Evolutionary conservation across 768 basidiomycete genomes (phyloP).

Genomic region (Clavaria fumosa): DNA sequence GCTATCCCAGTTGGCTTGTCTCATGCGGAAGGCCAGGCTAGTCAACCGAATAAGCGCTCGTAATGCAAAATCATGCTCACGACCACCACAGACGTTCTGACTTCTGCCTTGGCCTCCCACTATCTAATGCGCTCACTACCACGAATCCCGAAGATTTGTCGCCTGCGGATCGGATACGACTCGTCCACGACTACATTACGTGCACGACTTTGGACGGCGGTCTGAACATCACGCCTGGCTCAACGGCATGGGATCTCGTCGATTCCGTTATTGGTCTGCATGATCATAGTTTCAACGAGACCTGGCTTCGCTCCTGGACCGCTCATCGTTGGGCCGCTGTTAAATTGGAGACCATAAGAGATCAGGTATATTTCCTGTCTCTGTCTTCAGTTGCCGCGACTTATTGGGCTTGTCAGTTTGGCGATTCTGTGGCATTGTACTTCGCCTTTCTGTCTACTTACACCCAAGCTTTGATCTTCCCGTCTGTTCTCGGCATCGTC

Average conservation of each 20-base stretch:
- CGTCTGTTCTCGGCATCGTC: constrained; percentile 51
- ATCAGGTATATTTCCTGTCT: constrained; percentile 35
- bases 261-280: constrained; percentile 76
- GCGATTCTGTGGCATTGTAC: constrained; percentile 73
- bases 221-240: constrained; percentile 62
- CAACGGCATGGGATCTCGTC: constrained; percentile 63
- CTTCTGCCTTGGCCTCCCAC: constrained; percentile 62
- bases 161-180: constrained; percentile 67
- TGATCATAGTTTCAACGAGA: constrained; percentile 63
- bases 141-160: constrained; percentile 34
- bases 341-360: constrained; percentile 53
- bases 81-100: constrained; percentile 42
- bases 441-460: constrained; percentile 82
- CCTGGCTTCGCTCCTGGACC: constrained; percentile 69
- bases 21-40: constrained; percentile 65
- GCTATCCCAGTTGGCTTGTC: constrained; percentile 37
- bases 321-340: constrained; percentile 44
- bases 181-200: constrained; percentile 58
- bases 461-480: constrained; percentile 63
- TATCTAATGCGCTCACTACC: constrained; percentile 27
- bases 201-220: constrained; percentile 64
- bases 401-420: constrained; percentile 30
- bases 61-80: too few relatives aligned
- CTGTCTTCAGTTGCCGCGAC: not conserved
- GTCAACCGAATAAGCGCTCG: constrained; percentile 10